Evolutionary conservation across 805 yeast species (phyloP).

Genomic region (Yamadazyma paraphyllophila): DNA sequence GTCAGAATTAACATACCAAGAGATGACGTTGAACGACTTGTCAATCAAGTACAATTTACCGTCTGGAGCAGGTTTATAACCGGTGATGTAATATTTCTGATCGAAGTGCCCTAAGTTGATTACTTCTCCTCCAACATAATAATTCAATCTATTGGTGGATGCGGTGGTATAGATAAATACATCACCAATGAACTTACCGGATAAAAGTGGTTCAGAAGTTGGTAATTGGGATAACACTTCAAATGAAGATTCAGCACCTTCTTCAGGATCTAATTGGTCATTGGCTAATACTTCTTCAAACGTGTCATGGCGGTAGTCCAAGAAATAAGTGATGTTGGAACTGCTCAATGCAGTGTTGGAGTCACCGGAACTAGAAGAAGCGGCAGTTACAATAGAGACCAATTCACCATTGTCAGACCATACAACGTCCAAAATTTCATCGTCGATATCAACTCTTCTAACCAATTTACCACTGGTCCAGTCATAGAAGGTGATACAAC

Average conservation of each 20-base stretch:
- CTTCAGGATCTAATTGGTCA: slow-evolving; percentile 67
- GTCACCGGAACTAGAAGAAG: slow-evolving; percentile 16
- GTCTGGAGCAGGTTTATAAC: slow-evolving; percentile 82
- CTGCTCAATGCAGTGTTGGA: slow-evolving; percentile 17
- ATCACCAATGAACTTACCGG: slow-evolving; percentile 97
- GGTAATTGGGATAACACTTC: slow-evolving; percentile 79
- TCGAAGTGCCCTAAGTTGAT: slow-evolving; percentile 93
- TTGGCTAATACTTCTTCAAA: slow-evolving; percentile 61
- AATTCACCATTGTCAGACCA: slow-evolving; percentile 96
- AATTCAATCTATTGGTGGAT: slow-evolving; percentile 79
- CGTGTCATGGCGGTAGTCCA: slow-evolving; percentile 67
- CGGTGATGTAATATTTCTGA: slow-evolving; percentile 78
- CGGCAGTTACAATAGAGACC: slow-evolving; percentile 61
- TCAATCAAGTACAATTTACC: slow-evolving; percentile 88
- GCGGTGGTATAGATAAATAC: slow-evolving; percentile 89
- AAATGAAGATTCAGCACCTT: slow-evolving; percentile 85
- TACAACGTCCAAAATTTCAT: slow-evolving; percentile 70
- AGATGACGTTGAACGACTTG: slow-evolving; percentile 78
- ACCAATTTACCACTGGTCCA: slow-evolving; percentile 89
- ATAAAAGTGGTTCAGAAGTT: slow-evolving; percentile 65
- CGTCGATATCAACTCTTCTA: slow-evolving; percentile 79
- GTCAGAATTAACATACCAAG: slow-evolving; percentile 78
- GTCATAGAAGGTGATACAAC: slow-evolving; percentile 84
- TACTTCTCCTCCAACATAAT: slow-evolving; percentile 90
- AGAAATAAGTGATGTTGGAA: slow-evolving; percentile 68